Evolutionary conservation across 148 eudicot species (phyloP), one percentile per base, ranked within the genome.

Genomic region (Spergularia marina): DNA sequence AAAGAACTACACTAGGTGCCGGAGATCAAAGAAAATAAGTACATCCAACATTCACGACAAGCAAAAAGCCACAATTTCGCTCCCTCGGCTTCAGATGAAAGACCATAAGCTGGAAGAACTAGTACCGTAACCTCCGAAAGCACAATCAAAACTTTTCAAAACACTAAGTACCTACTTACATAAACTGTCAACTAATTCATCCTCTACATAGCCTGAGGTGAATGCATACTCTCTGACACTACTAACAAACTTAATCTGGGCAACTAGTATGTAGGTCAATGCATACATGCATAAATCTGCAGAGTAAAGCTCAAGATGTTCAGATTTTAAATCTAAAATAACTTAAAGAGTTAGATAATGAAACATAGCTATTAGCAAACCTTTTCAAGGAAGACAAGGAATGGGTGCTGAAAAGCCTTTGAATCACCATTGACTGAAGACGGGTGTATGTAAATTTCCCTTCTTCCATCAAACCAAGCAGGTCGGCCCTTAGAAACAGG

Each of bases 391-490:
- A 90, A 95, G 78, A 91, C 96, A 12, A 95, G 88, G 77, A 90
- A 95, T 55, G 98, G 97, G 82, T 90, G 79, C 70, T 86, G 91
- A 74, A 88, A 89, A 71, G 80, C 67, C 83, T 85, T 89, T 74
- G 83, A 78, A 84, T 82, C 86, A 70, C 85, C 75, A 82, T 95
- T 95, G 81, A 95, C 67, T 59, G 97, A 95, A 68, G 97, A 92
- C 74, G 97, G 98, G 79, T 95, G 98, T 85, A 95, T 87, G 81
- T 91, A 87, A 78, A 92, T 96, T 87, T 92, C 94, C 86, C 98
- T 85, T 83, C 82, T 89, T 56, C 98, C 91, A 86, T 95, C 98
- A 81, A 82, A 92, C 97, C 96, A 95, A 41, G 85, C 80, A 71
- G 93, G 87, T n/a, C 66, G 76, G 25, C 86, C 87, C 81, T 84